Base-by-base conservation (phyloP, 345 rosid species). In the Salix suchowensis region DNA sequence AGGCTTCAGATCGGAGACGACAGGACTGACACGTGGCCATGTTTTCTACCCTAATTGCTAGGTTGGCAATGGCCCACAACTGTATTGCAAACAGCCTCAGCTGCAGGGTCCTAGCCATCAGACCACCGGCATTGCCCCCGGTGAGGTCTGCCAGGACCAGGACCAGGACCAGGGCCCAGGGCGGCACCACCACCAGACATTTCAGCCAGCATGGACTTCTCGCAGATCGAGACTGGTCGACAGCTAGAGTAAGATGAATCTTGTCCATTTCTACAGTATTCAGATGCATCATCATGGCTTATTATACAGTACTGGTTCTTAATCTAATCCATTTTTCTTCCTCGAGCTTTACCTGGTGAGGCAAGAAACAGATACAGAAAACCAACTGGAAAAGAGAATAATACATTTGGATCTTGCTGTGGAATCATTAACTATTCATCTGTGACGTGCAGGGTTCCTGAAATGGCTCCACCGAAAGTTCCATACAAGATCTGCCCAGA, bases 31-130 rank as follows among this genome's bases (percentile, higher is more conserved):
- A 75, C 60, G 66, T 40, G 46, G 8, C 78, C 52, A 55, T 73
- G 79, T 67, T 71, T 71, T 26, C 68, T 12, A 6, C 26, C 36
- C 18, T 30, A 72, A 24, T 64, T 70, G 64, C 26, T 80, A 92
- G 97, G 91, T 86, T 83, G 89, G 93, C 91, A 10, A 37, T 84
- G 92, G 76, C 82, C 80, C 90, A 88, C 28, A 75, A 65, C 44
- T 78, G 84, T 42, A 77, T 77, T 68, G 81, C 85, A 46, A 83
- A 37, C 82, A 73, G 55, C 67, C 85, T 90, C 13, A 83, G 81
- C 55, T 92, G 97, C 82, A 90, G 85, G 78, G 88, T 92, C 7
- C 80, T 90, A 30, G 94, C 91, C n/a, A 82, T 92, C 70, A 92
- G 83, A 71, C 91, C 88, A 21, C 88, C 90, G 46, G 68, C 76